Base-by-base conservation (phyloP, 164 flowering plant species). In the Euptelea pleiosperma region DNA sequence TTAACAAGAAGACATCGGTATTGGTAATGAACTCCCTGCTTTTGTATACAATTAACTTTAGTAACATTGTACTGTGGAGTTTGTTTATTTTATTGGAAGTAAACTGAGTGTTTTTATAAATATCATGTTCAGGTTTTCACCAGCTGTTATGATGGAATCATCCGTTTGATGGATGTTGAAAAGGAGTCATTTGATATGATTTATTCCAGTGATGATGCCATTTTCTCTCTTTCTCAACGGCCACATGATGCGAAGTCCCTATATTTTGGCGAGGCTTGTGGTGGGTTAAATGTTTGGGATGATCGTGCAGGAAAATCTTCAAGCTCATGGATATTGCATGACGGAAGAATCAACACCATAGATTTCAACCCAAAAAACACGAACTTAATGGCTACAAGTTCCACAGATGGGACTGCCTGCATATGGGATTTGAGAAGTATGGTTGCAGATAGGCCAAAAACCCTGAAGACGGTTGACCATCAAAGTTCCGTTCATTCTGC, bases 371-470 rank as follows among this genome's bases (percentile, higher is more conserved):
- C 82, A 18, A 64, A 61, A 29, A 86, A 83, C 58, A 70, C 73
- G 7, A 72, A 82, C 41, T 54, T 84, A 16, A 73, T 93, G 87
- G 91, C 84, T 14, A 93, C 98, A 44, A 86, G 98, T 70, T 93
- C 97, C 54, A 47, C 87, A 5, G 96, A 93, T 81, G 86, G 83
- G 22, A 83, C 82, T 64, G 96, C 85, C 45, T 77, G 94, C 70
- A 73, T 89, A 40, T 93, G 98, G 98, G 97, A 93, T 74, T 64
- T 89, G 77, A 87, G 98, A 73, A 66, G 55, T 28, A 70, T 81
- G 21, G 28, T 16, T 45, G 58, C 61, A 4, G 29, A 54, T 37
- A 65, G 62, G 43, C 77, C 83, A 39, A 65, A 66, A 46, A 46
- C 66, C 34, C 31, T 86, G 71, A 79, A 58, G 60, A 71, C 37